Conservation (phyloP, 2,329 filamentous ascomycete genomes). For the Annulohypoxylon truncatum region DNA sequence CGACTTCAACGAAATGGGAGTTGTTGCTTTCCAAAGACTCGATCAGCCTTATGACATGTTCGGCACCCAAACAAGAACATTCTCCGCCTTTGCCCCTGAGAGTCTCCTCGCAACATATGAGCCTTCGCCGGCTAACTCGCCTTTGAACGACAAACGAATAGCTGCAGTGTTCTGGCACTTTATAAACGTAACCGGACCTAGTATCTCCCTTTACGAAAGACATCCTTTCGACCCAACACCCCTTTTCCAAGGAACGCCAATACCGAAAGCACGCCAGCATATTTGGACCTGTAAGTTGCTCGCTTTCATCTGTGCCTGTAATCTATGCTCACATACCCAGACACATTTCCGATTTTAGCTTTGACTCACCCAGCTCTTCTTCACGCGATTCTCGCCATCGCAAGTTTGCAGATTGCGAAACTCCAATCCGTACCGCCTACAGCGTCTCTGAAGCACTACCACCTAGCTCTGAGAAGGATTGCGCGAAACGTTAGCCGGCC, state of each 20-base stretch:
- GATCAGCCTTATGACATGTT: constrained; percentile 55
- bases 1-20: constrained; percentile 55
- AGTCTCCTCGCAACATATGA: constrained; percentile 72
- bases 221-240: constrained; percentile 78
- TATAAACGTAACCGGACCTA: constrained; percentile 86
- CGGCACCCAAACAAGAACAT: constrained; percentile 61
- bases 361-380: constrained; percentile 87
- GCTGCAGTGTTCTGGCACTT: constrained; percentile 92
- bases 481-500: constrained; percentile 79
- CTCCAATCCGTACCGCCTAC: constrained; percentile 79
- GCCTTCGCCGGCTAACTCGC: constrained; percentile 73
- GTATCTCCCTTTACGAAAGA: constrained; percentile 87
- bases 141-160: constrained; percentile 82
- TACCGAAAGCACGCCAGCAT: constrained; percentile 72
- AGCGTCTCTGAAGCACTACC: constrained; percentile 91
- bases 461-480: constrained; percentile 82
- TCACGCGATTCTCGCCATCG: constrained; percentile 89
- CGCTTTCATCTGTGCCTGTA: background rate
- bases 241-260: constrained; percentile 69
- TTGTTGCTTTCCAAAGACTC: constrained; percentile 53
- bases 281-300: constrained; percentile 63
- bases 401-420: constrained; percentile 88
- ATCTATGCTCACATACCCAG: constrained; percentile 53
- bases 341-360: constrained; percentile 85
- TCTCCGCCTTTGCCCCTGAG: constrained; percentile 60